These are phyloP conservation scores for Aspergillus glaucus DNA, from an alignment of 2,329 filamentous ascomycete genomes.

Conservation along the genomic window DNA sequence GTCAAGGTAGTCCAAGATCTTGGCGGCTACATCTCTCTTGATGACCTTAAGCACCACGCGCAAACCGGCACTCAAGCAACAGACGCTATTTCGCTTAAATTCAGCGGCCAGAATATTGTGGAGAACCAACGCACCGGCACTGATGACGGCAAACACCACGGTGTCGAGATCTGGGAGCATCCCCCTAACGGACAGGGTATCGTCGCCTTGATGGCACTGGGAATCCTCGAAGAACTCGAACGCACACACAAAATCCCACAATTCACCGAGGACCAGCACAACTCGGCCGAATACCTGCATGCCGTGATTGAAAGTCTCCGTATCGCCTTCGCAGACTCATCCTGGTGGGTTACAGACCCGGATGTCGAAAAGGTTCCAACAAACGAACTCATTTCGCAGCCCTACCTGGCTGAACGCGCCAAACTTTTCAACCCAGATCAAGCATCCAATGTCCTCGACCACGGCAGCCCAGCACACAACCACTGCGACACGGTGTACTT, in stretches of 20 bases:
- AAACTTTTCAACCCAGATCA: conserved; percentile 55
- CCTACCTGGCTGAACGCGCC: conserved; percentile 66
- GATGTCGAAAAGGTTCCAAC: conserved; percentile 64
- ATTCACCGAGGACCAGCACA: conserved; percentile 68
- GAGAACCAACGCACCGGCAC: conserved; percentile 41
- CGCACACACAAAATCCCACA: conserved; percentile 64
- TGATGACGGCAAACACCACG: conserved; percentile 37
- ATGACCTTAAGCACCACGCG: conserved; percentile 74
- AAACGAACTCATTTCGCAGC: conserved; percentile 60
- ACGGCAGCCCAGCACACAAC: conserved; percentile 77
- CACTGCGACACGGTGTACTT: conserved; percentile 95
- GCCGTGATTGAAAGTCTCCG: conserved; percentile 81
- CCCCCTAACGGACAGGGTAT: conserved; percentile 95
- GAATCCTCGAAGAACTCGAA: conserved; percentile 83
- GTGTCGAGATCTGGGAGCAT: conserved; percentile 87
- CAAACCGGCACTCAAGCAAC: conserved; percentile 69
- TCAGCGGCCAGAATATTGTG: conserved; percentile 58
- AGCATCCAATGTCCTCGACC: conserved; percentile 50
- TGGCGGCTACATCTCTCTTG: conserved; percentile 71
- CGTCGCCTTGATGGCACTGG: conserved; percentile 87
- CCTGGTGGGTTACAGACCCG: conserved; percentile 86
- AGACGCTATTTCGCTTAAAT: conserved; percentile 75
- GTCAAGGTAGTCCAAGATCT: conserved; percentile 69
- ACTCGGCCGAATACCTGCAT: conserved; percentile 74
- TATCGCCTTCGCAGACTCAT: conserved; percentile 82